These are phyloP conservation scores for Agaricus subrufescens DNA, from an alignment of 768 basidiomycete genomes.

Conservation along the genomic window DNA sequence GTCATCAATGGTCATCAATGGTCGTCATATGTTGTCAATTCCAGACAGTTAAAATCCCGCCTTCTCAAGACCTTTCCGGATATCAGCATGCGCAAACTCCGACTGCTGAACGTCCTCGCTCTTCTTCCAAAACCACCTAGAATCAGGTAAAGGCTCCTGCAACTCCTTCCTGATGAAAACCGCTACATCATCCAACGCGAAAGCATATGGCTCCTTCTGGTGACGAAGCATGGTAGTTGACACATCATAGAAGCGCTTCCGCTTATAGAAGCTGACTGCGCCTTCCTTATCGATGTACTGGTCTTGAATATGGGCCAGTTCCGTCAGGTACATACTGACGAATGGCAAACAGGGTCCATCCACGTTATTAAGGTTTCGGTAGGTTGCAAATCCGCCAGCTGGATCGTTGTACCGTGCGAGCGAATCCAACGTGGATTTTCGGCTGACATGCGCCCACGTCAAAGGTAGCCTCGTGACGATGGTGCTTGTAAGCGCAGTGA, in stretches of 20 bases:
- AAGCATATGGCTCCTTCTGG: conserved; percentile 47
- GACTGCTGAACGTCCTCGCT: conserved; percentile 57
- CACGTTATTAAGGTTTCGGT: conserved; percentile 43
- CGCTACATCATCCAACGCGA: conserved; percentile 41
- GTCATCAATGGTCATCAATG: not conserved
- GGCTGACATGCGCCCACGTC: conserved; percentile 63
- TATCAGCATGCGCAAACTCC: conserved; percentile 59
- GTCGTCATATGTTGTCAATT: not conserved
- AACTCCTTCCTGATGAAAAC: conserved; percentile 46
- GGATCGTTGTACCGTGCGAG: conserved; percentile 57
- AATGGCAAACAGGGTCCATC: conserved; percentile 65
- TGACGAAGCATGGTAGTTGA: conserved; percentile 52
- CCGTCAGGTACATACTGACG: conserved; percentile 57
- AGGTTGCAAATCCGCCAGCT: conserved; percentile 49
- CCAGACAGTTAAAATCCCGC: conserved; percentile 49
- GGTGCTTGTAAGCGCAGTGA: conserved; percentile 56
- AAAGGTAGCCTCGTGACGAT: conserved; percentile 52
- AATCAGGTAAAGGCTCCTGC: conserved; percentile 33
- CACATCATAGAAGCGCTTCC: conserved; percentile 53
- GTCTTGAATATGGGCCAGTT: conserved; percentile 52
- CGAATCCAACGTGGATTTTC: conserved; percentile 44
- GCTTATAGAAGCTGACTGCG: conserved; percentile 48
- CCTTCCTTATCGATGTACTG: conserved; percentile 38
- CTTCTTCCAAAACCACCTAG: conserved; percentile 50
- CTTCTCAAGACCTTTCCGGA: conserved; percentile 61